Percentiles rank a stretch among this genome's conserved stretches.
Conservation (phyloP, 2,329 filamentous ascomycete genomes). For the Fusarium sp. region DNA sequence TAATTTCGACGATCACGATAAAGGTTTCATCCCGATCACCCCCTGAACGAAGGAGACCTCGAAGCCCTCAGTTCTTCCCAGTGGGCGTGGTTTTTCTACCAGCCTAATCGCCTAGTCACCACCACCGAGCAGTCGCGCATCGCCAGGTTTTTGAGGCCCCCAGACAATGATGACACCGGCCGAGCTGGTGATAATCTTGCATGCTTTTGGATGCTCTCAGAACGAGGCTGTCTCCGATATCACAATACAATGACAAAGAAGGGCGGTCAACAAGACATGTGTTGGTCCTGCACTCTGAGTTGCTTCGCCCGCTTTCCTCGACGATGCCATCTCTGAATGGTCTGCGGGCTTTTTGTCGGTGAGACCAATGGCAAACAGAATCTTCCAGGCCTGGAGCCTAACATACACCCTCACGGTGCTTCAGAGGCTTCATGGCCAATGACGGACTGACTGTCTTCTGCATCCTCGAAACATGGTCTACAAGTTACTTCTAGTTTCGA, state of each 20-base stretch:
- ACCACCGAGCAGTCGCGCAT: background rate
- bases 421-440: slow-evolving; percentile 2
- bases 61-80: background rate
- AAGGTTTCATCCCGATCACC: background rate
- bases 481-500: background rate
- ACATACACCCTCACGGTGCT: slow-evolving; percentile 13
- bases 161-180: background rate
- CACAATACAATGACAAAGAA: slow-evolving; percentile 16
- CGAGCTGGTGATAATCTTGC: background rate
- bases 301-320: background rate
- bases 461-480: background rate
- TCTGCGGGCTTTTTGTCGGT: background rate
- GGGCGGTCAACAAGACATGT: slow-evolving; percentile 5
- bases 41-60: background rate
- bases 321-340: slow-evolving; percentile 7
- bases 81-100: background rate
- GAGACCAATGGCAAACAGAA: background rate
- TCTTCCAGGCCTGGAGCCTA: background rate
- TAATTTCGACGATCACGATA: background rate
- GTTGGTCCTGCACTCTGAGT: background rate
- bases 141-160: slow-evolving; percentile 14
- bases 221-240: slow-evolving; percentile 9
- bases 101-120: background rate
- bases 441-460: background rate
- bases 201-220: background rate